Evolutionary conservation across 2,329 filamentous ascomycete genomes (phyloP).

Genomic region (Colletotrichum gloeosporioides): DNA sequence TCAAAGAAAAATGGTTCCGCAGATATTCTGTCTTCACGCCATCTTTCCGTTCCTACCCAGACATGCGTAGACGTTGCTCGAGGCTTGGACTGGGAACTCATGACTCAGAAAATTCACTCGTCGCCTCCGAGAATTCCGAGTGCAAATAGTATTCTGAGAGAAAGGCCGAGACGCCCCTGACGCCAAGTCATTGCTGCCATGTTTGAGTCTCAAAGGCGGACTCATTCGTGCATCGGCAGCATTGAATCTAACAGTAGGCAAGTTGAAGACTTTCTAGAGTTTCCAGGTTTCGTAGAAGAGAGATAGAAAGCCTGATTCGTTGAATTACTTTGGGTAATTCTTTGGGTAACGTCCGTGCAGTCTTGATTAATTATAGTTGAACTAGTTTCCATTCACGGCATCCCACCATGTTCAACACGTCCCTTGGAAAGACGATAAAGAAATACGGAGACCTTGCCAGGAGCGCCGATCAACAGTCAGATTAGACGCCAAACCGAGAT

Average conservation of each 20-base stretch:
- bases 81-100: not conserved
- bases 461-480: not conserved
- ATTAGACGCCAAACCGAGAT: not conserved
- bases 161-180: not conserved
- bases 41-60: rapidly evolving
- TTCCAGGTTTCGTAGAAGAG: not conserved
- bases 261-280: not conserved
- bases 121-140: not conserved
- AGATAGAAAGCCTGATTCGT: not conserved
- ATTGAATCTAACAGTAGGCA: not conserved
- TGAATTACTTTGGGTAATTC: too few species aligned
- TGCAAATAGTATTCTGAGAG: not conserved
- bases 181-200: not conserved
- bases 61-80: not conserved
- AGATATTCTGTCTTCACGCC: not conserved
- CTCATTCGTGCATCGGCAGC: not conserved
- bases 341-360: not conserved
- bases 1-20: not conserved
- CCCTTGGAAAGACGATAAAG: not conserved
- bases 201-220: not conserved
- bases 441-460: not conserved
- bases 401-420: not conserved
- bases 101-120: not conserved
- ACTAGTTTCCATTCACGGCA: not conserved
- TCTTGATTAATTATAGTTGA: not conserved